Evolutionary conservation across 1,284 basidiomycete species (phyloP), one percentile per base, ranked within the genome.

Genomic region (Ceratobasidium sp.): DNA sequence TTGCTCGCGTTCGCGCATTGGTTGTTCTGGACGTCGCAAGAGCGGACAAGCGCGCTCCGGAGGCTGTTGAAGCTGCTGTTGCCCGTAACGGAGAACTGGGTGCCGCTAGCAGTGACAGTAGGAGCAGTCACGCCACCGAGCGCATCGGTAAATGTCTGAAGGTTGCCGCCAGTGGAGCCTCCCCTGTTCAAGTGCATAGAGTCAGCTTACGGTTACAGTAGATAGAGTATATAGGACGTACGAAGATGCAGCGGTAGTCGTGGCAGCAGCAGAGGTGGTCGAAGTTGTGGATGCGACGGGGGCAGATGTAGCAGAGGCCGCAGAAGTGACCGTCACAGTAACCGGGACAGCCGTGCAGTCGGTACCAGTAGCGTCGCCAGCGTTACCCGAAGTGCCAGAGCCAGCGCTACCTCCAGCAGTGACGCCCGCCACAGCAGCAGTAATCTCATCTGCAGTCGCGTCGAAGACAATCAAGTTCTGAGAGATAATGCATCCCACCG

Each of bases 401-500:
- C 60, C 62, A 11, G n/a, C 51, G 36, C 45, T 66, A 36, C 45
- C 64, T 53, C 45, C 50, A 33, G 67, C 47, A 57, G 74, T 47
- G 36, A 75, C 75, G 19, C 73, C 77, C 4, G 45, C 62, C 7
- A 76, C 78, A 51, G 78, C 78, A 74, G 87, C 87, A 45, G 82
- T 81, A 79, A 91, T 90, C 81, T 90, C 90, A 31, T 82, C 89
- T 3, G 84, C 85, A 7, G 89, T 89, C 0, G 89, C 90, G 78
- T 90, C 90, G 3, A 81, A 75, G 6, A 88, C 86, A n/a, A 88
- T 80, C 51, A 90, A 83, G 80, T 89, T 89, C 81, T 88, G 85
- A 0, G 89, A 87, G 82, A 89, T 86, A 78, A 91, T 91, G 81
- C 90, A 91, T 4, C 90, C 89, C n/a, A 80, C 80, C 9, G 85